phyloP scores from a whole-genome alignment of 495 filamentous ascomycete genomes.

The Annulohypoxylon bovei region DNA sequence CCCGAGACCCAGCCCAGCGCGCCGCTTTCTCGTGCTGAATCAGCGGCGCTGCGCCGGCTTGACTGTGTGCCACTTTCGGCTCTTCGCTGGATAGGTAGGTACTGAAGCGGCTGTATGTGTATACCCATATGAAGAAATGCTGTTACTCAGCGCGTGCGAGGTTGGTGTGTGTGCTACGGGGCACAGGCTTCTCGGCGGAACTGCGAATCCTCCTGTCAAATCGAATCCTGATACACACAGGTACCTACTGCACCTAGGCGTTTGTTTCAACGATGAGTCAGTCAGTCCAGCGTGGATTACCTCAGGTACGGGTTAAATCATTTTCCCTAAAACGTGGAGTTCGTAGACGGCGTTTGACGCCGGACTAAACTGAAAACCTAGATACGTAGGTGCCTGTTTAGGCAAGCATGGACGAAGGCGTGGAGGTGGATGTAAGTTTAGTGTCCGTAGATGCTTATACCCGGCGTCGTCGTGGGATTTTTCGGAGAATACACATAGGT shows the following conservation, averaged over 20 bases:
- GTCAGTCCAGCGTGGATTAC: too few species aligned
- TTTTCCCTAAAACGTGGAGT: too few species aligned
- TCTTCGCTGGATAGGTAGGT: too few species aligned
- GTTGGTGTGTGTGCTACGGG: background rate
- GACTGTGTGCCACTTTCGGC: too few species aligned
- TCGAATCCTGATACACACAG: background rate
- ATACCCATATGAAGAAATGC: too few species aligned
- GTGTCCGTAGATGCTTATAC: background rate
- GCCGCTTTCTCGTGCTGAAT: background rate
- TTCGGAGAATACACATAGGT: background rate
- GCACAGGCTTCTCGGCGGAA: background rate
- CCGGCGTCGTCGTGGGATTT: background rate
- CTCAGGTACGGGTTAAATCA: too few species aligned
- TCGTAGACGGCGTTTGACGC: too few species aligned
- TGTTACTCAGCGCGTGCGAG: background rate
- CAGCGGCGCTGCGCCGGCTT: background rate
- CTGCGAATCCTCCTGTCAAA: background rate
- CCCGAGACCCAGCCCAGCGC: background rate
- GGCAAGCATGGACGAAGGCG: background rate
- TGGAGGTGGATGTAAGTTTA: background rate
- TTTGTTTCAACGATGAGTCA: conserved; percentile 5
- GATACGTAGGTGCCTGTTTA: too few species aligned
- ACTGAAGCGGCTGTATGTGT: too few species aligned
- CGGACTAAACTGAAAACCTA: too few species aligned
- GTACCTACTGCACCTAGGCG: background rate